A percentile compares a stretch with the other conserved stretches of the same genome.
Evolutionary conservation across 164 flowering plant genomes (phyloP).

Genomic region (Annona cherimola): DNA sequence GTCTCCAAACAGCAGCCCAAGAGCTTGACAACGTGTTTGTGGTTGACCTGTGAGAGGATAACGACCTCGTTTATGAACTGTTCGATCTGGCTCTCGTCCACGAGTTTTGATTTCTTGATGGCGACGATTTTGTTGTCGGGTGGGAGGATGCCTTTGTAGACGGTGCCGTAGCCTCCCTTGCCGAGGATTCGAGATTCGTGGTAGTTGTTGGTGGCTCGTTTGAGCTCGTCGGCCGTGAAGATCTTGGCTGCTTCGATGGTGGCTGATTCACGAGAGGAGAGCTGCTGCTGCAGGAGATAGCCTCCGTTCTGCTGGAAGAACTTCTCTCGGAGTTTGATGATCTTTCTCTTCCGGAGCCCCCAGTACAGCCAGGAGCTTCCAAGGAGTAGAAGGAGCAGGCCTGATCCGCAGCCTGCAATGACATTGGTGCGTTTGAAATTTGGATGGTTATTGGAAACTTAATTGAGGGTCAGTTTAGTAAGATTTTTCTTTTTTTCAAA

Average conservation of each 20-base stretch:
- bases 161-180: constrained; percentile 4
- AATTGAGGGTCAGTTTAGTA: not conserved
- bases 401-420: not conserved
- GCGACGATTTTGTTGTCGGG: not conserved
- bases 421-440: not conserved
- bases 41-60: constrained; percentile 29
- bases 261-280: not conserved
- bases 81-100: not conserved
- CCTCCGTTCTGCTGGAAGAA: constrained; percentile 9
- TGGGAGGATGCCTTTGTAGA: constrained; percentile 1
- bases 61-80: constrained; percentile 8
- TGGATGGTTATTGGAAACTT: too few species aligned
- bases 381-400: not conserved
- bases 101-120: constrained; percentile 4
- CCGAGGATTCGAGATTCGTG: not conserved
- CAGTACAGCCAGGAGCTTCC: not conserved
- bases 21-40: constrained; percentile 36
- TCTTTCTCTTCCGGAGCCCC: constrained; percentile 6
- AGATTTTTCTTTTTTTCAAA: too few species aligned
- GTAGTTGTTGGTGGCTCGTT: constrained; percentile 4
- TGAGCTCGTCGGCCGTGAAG: not conserved
- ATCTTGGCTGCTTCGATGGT: not conserved
- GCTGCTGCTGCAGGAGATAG: not conserved
- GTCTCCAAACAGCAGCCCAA: constrained; percentile 41
- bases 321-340: constrained; percentile 9